Percentiles rank a stretch among this genome's conserved stretches.
These are phyloP conservation scores for Camelina hispida DNA, from an alignment of 345 rosid species.

Conservation along the genomic window DNA sequence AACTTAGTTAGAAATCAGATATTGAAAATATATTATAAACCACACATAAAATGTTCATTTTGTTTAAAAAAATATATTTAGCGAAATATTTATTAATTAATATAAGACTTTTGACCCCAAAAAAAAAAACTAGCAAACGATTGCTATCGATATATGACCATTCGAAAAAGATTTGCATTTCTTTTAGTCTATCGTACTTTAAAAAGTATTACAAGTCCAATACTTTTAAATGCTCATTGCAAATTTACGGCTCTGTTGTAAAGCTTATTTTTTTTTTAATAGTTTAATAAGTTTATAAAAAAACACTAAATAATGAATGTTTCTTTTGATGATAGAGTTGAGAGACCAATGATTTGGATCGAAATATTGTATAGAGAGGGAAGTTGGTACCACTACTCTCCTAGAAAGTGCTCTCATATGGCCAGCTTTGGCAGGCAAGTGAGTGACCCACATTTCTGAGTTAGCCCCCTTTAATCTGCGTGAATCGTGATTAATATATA, in stretches of 20 bases:
- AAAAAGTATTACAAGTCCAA: too few species aligned
- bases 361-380: constrained; percentile 27
- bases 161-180: too few species aligned
- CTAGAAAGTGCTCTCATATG: constrained; percentile 34
- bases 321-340: constrained; percentile 29
- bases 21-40: too few species aligned
- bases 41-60: too few species aligned
- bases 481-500: constrained; percentile 14
- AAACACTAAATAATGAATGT: neutral
- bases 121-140: too few species aligned
- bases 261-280: neutral
- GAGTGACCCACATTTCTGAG: constrained; percentile 33
- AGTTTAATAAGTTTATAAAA: too few species aligned
- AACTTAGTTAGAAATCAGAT: neutral
- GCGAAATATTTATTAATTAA: too few species aligned
- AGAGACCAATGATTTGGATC: constrained; percentile 41
- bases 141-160: too few species aligned
- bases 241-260: neutral
- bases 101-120: too few species aligned
- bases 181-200: too few species aligned
- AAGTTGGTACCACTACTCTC: constrained; percentile 42
- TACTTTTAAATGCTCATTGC: too few species aligned
- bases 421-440: constrained; percentile 39
- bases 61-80: too few species aligned
- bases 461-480: constrained; percentile 9